Conservation (phyloP, 139 green algal genomes). For the Chlamydomonas sp. region DNA sequence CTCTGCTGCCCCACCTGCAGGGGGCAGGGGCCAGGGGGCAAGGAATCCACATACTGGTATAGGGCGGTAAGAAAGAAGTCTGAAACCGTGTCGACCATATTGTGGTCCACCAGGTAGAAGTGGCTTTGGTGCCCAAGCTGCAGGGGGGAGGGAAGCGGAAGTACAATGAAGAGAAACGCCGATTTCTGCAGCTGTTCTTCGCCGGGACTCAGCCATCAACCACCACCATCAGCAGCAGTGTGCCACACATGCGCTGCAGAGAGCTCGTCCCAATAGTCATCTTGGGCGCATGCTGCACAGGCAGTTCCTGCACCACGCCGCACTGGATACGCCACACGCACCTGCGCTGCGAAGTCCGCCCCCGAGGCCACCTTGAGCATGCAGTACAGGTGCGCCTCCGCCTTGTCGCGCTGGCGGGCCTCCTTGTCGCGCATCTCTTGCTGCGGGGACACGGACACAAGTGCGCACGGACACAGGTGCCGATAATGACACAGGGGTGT, state of each 20-base stretch:
- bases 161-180: too few relatives aligned
- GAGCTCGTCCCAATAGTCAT: too few relatives aligned
- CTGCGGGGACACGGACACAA: conserved; percentile 36
- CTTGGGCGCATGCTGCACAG: too few relatives aligned
- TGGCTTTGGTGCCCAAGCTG: too few relatives aligned
- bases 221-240: too few relatives aligned
- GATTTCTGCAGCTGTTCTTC: too few relatives aligned
- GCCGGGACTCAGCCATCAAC: too few relatives aligned
- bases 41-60: neutral
- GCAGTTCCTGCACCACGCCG: neutral
- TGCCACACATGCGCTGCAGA: too few relatives aligned
- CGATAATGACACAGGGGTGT: neutral
- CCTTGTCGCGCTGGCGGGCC: conserved; percentile 74
- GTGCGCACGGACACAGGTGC: neutral
- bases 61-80: neutral
- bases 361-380: conserved; percentile 79
- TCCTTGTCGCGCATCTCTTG: conserved; percentile 83
- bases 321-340: neutral
- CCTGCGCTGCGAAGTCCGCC: conserved; percentile 68
- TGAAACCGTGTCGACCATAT: too few relatives aligned
- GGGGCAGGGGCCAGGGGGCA: too few relatives aligned
- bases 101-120: too few relatives aligned
- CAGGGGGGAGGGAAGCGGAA: too few relatives aligned
- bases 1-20: conserved; percentile 8
- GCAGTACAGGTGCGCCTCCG: conserved; percentile 93